A percentile compares a stretch with the other conserved stretches of the same genome.
phyloP scores from a whole-genome alignment of 2,329 filamentous ascomycete species.

The Meredithiella fracta region DNA sequence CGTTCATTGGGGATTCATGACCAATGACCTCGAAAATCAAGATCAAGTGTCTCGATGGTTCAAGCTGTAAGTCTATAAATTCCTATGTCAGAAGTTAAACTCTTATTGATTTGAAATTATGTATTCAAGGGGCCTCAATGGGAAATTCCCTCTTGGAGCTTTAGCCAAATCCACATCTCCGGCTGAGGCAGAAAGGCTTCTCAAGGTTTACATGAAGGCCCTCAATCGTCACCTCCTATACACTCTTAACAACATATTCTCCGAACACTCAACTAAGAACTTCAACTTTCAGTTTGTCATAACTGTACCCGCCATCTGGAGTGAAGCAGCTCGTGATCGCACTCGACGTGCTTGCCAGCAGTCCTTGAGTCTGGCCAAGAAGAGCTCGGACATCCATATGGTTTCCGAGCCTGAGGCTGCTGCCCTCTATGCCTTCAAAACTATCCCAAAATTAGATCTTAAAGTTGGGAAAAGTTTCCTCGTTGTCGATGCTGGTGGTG shows the following conservation, averaged over 20 bases:
- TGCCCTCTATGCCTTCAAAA: conserved; percentile 31
- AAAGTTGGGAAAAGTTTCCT: conserved; percentile 32
- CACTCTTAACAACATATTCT: conserved; percentile 27
- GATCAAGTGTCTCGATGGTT: conserved; percentile 30
- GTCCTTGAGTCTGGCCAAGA: conserved; percentile 16
- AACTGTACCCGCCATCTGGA: conserved; percentile 44
- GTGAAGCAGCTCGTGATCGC: conserved; percentile 34
- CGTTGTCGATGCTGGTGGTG: conserved; percentile 37
- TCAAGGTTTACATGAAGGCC: conserved; percentile 32
- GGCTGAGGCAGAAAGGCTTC: conserved; percentile 24
- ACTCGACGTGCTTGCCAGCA: conserved; percentile 27
- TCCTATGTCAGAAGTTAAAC: background rate
- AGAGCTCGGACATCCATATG: conserved; percentile 26
- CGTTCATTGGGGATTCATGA: conserved; percentile 35
- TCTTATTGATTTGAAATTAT: background rate
- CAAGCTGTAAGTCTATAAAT: conserved; percentile 28
- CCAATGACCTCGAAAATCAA: conserved; percentile 26
- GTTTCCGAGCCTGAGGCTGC: conserved; percentile 38
- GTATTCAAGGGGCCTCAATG: background rate
- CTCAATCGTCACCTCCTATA: conserved; percentile 32
- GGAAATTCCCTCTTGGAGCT: background rate
- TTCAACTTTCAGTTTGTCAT: conserved; percentile 37
- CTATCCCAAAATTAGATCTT: conserved; percentile 26
- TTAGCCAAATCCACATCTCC: background rate
- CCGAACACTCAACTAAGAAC: conserved; percentile 25